Conservation (phyloP, 2,329 filamentous ascomycete species). For the Waltergamsia citrina region DNA sequence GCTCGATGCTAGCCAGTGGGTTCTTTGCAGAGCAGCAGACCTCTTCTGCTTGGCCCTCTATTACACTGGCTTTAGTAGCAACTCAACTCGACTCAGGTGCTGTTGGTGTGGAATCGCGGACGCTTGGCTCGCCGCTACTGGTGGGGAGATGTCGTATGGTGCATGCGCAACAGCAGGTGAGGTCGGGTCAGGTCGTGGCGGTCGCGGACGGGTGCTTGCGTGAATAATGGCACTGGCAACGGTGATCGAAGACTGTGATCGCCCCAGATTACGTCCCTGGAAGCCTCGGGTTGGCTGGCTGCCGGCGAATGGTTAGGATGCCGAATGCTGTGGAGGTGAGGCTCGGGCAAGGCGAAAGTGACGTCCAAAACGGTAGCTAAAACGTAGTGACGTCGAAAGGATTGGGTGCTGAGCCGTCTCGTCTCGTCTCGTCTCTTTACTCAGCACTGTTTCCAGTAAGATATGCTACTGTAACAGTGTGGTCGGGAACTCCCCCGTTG, state of each 20-base stretch:
- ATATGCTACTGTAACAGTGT: too few species aligned
- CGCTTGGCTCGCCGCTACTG: conserved; percentile 2
- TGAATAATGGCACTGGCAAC: not conserved
- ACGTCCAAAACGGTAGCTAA: too few species aligned
- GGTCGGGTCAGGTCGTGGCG: not conserved
- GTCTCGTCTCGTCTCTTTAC: too few species aligned
- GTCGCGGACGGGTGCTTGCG: not conserved
- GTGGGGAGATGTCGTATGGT: not conserved
- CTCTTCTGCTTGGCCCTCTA: too few species aligned
- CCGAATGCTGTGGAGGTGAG: not conserved
- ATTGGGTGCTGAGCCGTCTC: too few species aligned
- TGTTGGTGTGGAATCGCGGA: conserved; percentile 1
- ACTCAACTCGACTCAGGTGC: not conserved
- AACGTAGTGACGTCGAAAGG: too few species aligned
- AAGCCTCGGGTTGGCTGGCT: too few species aligned
- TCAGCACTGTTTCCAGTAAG: too few species aligned
- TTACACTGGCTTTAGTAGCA: too few species aligned
- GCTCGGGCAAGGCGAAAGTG: not conserved
- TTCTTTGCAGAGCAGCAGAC: too few species aligned
- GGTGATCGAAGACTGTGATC: not conserved
- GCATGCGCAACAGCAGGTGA: not conserved
- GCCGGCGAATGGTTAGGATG: not conserved
- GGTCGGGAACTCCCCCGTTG: too few species aligned
- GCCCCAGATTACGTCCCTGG: not conserved
- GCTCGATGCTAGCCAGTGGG: not conserved